Conservation (phyloP, 2,329 filamentous ascomycete species). For the Alternaria solani region DNA sequence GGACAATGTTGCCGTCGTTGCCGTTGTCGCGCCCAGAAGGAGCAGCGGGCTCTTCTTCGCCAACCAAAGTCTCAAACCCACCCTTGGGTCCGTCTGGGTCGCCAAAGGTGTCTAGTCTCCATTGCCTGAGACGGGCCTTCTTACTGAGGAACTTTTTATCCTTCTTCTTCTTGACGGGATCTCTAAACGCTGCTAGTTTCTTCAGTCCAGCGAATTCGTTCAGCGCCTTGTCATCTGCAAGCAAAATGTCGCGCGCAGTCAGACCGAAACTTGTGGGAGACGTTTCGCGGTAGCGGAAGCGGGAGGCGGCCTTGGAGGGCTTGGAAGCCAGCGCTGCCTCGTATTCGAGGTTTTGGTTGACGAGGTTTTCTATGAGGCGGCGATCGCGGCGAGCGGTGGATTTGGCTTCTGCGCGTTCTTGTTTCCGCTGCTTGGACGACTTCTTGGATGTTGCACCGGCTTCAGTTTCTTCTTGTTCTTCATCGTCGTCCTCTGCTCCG, state of each 20-base stretch:
- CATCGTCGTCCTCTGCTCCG: slow-evolving; percentile 53
- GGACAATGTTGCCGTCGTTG: slow-evolving; percentile 21
- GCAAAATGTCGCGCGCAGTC: slow-evolving; percentile 88
- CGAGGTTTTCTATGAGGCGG: slow-evolving; percentile 81
- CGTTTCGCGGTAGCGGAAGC: slow-evolving; percentile 93
- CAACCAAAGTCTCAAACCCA: slow-evolving; percentile 47
- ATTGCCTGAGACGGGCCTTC: slow-evolving; percentile 88
- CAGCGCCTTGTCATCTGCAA: slow-evolving; percentile 82
- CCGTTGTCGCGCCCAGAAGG: neutral
- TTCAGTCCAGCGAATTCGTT: slow-evolving; percentile 94
- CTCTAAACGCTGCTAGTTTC: slow-evolving; percentile 90
- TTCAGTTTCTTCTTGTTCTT: slow-evolving; percentile 1
- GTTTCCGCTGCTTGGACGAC: slow-evolving; percentile 56
- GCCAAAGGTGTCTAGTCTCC: slow-evolving; percentile 76
- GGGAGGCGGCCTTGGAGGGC: slow-evolving; percentile 56
- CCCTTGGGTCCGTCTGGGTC: slow-evolving; percentile 62
- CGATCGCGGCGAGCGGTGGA: slow-evolving; percentile 82
- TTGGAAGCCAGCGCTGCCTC: slow-evolving; percentile 67
- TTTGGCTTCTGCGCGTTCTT: slow-evolving; percentile 65
- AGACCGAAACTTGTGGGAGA: slow-evolving; percentile 90
- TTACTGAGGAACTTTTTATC: slow-evolving; percentile 91
- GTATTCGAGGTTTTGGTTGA: slow-evolving; percentile 82
- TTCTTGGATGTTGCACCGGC: slow-evolving; percentile 43
- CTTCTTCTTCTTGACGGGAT: slow-evolving; percentile 85
- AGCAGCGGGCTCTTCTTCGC: slow-evolving; percentile 15